phyloP scores from a whole-genome alignment of 2,329 filamentous ascomycete genomes.

The Zopfia rhizophila region DNA sequence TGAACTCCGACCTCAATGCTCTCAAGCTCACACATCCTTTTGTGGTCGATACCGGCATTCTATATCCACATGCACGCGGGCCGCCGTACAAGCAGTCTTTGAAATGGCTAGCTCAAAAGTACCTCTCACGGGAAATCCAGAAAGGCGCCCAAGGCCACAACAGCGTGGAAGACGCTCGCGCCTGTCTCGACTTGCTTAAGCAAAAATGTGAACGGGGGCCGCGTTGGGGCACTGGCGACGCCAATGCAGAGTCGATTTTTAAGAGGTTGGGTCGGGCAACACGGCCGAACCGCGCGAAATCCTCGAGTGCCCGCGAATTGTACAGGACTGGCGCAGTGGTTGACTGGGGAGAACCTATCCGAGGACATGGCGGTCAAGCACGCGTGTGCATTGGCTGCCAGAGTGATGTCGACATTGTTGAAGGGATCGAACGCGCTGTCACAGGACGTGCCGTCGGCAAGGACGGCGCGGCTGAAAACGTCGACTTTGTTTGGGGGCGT shows the following conservation, averaged over 20 bases:
- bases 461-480: constrained; percentile 61
- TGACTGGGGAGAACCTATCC: constrained; percentile 86
- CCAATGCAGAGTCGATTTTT: constrained; percentile 88
- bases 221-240: constrained; percentile 82
- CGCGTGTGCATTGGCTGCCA: constrained; percentile 66
- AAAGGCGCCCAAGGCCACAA: constrained; percentile 84
- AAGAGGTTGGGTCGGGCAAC: constrained; percentile 73
- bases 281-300: constrained; percentile 57
- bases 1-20: constrained; percentile 85
- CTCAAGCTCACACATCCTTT: constrained; percentile 90
- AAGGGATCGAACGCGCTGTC: constrained; percentile 64
- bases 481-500: constrained; percentile 72
- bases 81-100: constrained; percentile 89
- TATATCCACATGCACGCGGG: constrained; percentile 90
- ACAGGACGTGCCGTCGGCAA: constrained; percentile 57
- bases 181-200: constrained; percentile 91
- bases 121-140: constrained; percentile 87
- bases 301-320: constrained; percentile 28
- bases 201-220: constrained; percentile 96
- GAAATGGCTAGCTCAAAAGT: constrained; percentile 89
- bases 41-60: constrained; percentile 88
- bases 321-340: constrained; percentile 78
- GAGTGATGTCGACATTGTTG: constrained; percentile 67
- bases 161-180: constrained; percentile 89
- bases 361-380: constrained; percentile 68